phyloP scores from a whole-genome alignment of 1,284 basidiomycete species.

The Trametes polyzona region DNA sequence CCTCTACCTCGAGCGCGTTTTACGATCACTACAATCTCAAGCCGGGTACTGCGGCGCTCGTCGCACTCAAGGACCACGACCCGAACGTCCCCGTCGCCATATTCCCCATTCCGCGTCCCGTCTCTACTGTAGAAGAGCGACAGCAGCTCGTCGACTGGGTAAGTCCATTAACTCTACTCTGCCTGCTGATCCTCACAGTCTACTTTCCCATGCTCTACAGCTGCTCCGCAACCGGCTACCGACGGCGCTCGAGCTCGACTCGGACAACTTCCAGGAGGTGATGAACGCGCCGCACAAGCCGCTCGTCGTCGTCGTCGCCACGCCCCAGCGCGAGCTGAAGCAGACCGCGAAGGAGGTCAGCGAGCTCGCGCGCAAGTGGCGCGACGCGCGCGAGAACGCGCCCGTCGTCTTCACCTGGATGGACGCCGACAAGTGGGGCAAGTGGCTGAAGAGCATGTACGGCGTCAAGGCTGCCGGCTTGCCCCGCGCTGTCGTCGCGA shows the following conservation, averaged over 20 bases:
- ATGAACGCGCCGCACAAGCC: conserved; percentile 79
- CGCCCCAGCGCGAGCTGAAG: conserved; percentile 41
- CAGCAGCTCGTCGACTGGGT: conserved; percentile 33
- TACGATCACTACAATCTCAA: conserved; percentile 59
- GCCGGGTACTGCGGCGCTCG: conserved; percentile 53
- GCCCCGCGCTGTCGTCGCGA: conserved; percentile 72
- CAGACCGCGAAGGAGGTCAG: conserved; percentile 52
- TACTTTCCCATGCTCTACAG: no score
- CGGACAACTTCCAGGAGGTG: conserved; percentile 76
- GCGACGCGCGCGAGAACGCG: conserved; percentile 43
- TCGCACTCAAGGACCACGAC: conserved; percentile 79
- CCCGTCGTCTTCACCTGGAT: conserved; percentile 87
- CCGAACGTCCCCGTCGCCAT: conserved; percentile 39
- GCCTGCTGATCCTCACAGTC: not conserved
- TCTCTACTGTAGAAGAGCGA: conserved; percentile 6
- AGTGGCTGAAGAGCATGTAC: conserved; percentile 91
- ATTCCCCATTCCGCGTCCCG: conserved; percentile 24
- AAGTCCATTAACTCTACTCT: not conserved
- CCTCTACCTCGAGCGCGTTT: conserved; percentile 50
- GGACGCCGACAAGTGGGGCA: conserved; percentile 78
- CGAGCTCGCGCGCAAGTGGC: conserved; percentile 71
- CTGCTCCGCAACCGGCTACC: conserved; percentile 65
- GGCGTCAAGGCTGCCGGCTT: conserved; percentile 49
- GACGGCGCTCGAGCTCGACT: conserved; percentile 68
- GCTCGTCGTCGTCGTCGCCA: conserved; percentile 76